A percentile compares a stretch with the other conserved stretches of the same genome.
Evolutionary conservation across 1,284 basidiomycete genomes (phyloP).

Genomic region (Anthracocystis panici-leucophaei): DNA sequence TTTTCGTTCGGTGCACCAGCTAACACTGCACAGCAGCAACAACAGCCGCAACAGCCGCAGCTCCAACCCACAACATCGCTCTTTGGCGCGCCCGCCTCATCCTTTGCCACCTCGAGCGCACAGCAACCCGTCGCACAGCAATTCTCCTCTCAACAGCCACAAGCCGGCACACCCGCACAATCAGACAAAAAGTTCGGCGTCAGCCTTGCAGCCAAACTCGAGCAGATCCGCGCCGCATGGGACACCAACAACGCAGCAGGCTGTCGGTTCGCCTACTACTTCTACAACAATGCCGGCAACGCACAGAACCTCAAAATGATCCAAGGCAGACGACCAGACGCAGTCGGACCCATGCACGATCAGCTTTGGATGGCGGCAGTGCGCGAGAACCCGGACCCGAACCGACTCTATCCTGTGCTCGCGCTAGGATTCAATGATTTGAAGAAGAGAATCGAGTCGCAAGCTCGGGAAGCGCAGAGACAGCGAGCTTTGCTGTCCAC

Average conservation of each 20-base stretch:
- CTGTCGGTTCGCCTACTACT: conserved; percentile 64
- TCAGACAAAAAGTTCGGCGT: conserved; percentile 61
- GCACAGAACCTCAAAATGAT: conserved; percentile 52
- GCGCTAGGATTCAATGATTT: conserved; percentile 66
- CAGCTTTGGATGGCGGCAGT: conserved; percentile 63
- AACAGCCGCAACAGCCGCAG: conserved; percentile 19
- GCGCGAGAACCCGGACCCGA: conserved; percentile 64
- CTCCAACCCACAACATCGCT: conserved; percentile 31
- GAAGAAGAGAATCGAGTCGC: conserved; percentile 58
- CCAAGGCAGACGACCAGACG: conserved; percentile 58
- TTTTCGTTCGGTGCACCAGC: conserved; percentile 36
- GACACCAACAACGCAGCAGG: conserved; percentile 59
- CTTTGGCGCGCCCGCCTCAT: conserved; percentile 34
- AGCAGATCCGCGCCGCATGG: conserved; percentile 63
- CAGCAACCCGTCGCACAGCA: conserved; percentile 35
- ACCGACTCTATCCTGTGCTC: conserved; percentile 65
- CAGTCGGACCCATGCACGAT: conserved; percentile 64
- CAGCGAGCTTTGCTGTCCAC: conserved; percentile 48
- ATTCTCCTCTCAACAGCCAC: conserved; percentile 23
- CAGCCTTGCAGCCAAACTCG: conserved; percentile 53
- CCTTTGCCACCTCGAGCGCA: conserved; percentile 26
- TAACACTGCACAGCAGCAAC: conserved; percentile 17
- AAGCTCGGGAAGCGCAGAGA: conserved; percentile 54
- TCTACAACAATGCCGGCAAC: conserved; percentile 63
- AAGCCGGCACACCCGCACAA: conserved; percentile 7